A percentile compares a stretch with the other conserved stretches of the same genome.
These are phyloP conservation scores for Myxozyma melibiosi DNA, from an alignment of 805 yeast species.

Conservation along the genomic window DNA sequence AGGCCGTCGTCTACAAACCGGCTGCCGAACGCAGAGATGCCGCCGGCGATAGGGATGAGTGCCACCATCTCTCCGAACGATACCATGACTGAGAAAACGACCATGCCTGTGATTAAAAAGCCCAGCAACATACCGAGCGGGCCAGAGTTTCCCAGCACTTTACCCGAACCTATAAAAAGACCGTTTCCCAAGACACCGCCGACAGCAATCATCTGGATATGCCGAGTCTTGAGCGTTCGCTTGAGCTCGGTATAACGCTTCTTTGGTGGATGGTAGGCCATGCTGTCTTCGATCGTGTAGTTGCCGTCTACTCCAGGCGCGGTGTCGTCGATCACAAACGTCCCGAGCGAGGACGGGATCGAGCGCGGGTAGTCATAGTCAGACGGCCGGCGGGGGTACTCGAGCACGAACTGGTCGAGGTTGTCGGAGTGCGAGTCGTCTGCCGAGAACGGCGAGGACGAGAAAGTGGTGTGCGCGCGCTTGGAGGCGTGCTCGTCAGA, in stretches of 20 bases:
- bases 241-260: conserved; percentile 34
- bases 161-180: conserved; percentile 68
- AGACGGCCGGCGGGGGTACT: conserved; percentile 6
- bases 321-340: conserved; percentile 29
- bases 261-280: conserved; percentile 11
- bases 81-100: conserved; percentile 36
- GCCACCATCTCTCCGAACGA: conserved; percentile 36
- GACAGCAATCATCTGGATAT: conserved; percentile 71
- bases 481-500: conserved; percentile 6
- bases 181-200: conserved; percentile 81
- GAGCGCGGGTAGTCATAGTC: conserved; percentile 17
- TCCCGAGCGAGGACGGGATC: conserved; percentile 23
- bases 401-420: background rate
- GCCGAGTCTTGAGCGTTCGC: conserved; percentile 55
- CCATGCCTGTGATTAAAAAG: conserved; percentile 39
- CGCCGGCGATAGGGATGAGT: conserved; percentile 55
- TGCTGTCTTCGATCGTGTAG: conserved; percentile 28
- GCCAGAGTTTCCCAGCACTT: conserved; percentile 53
- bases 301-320: conserved; percentile 27
- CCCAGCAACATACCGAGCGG: conserved; percentile 47
- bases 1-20: conserved; percentile 54
- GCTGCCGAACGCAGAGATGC: conserved; percentile 53
- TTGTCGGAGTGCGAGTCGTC: conserved; percentile 8
- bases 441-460: background rate
- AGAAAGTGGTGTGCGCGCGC: background rate